A percentile compares a stretch with the other conserved stretches of the same genome.
Evolutionary conservation across 768 basidiomycete genomes (phyloP).

Genomic region (Suillus alpinus): DNA sequence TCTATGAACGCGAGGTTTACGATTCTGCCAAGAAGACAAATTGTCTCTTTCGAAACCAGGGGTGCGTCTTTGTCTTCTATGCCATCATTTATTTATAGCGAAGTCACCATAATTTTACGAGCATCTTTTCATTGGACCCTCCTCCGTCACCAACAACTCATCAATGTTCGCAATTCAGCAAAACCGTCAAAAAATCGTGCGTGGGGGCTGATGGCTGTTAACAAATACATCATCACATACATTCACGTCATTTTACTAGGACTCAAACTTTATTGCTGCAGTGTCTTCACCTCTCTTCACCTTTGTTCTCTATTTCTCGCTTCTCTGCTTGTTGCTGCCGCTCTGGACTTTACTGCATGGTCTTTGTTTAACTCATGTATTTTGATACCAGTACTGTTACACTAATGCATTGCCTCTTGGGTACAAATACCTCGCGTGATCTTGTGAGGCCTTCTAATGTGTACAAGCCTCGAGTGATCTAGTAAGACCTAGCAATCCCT

Average conservation of each 20-base stretch:
- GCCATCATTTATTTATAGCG: not conserved
- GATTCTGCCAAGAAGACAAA: not conserved
- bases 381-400: too few relatives aligned
- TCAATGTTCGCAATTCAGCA: not conserved
- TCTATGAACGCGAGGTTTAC: not conserved
- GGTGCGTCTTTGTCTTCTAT: not conserved
- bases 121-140: conserved; percentile 2
- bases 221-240: not conserved
- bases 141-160: not conserved
- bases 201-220: not conserved
- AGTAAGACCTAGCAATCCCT: too few relatives aligned
- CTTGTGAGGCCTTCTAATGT: too few relatives aligned
- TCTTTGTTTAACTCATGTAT: too few relatives aligned
- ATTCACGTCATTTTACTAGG: not conserved
- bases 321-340: too few relatives aligned
- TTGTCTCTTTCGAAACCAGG: not conserved
- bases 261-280: too few relatives aligned
- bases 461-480: too few relatives aligned
- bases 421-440: too few relatives aligned
- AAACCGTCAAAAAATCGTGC: not conserved
- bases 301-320: too few relatives aligned
- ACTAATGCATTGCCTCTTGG: too few relatives aligned
- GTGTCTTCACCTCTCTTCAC: too few relatives aligned
- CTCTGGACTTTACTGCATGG: too few relatives aligned
- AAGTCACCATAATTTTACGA: not conserved